Base-by-base conservation (phyloP, 805 yeast species). In the Candida cerambycidarum region DNA sequence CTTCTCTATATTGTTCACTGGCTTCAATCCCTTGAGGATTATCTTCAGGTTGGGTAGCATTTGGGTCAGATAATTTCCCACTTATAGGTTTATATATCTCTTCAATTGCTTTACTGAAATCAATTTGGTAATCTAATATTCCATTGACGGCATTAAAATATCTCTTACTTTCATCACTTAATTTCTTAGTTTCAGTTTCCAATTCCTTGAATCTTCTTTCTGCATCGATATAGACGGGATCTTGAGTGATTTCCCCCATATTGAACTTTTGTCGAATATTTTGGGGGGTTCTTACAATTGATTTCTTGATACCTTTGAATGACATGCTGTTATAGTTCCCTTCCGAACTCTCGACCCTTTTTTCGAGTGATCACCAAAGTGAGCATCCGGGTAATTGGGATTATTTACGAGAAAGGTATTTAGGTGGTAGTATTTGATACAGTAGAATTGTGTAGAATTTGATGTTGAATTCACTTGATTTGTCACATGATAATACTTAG, bases 11-110 rank as follows among this genome's bases (percentile, higher is more conserved):
- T 61, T 85, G 95, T 58, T 86, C 96, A 56, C 95, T 80, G 1
- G 99, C 99, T 57, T 85, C 82, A 52, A 93, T 89, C 54, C 98
- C 99, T 41, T 93, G 95, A 3, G 97, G 97, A 58, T 90, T 90
- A 53, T 95, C 97, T 61, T 93, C 99, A 0, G 90, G 90, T 36
- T 80, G 77, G 2, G 88, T 65, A 6, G 93, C 79, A 58, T 83
- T 86, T 6, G 97, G 97, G 61, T 93, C 98, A 12, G 93, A 82
- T 60, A 86, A 72, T 48, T 89, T 82, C 32, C 99, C 99, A 43
- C 93, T 82, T 47, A 93, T 93, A 1, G 99, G 99, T 65, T 92
- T 89, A 70, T 89, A 93, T 46, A 93, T 85, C 59, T 90, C 97
- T 62, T 90, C 97, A 65, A 93, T 89, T 3, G 95, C 92, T 57